Base-by-base conservation (phyloP, 371 early-diverging fungal genomes). In the Nematocida sp. region DNA sequence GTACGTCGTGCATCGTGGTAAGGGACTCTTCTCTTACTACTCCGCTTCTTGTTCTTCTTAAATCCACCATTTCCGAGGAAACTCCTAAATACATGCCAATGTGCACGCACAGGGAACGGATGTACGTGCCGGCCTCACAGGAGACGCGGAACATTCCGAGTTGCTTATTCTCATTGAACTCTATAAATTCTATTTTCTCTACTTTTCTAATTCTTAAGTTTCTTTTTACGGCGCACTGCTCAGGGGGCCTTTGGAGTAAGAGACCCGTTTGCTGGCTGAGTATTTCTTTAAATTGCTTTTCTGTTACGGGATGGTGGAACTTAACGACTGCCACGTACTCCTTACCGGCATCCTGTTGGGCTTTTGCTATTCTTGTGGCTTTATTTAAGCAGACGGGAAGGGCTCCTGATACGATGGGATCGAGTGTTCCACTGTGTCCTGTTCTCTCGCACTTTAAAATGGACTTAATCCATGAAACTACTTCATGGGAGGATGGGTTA, bases 101-200 rank as follows among this genome's bases (percentile, higher is more conserved):
- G 84, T 98, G 99, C 33, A 93, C 94, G 85, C 99, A 98, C 51
- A 98, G 87, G 11, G 97, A 95, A 87, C 99, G 90, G 84, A 98
- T 94, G 85, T 98, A 98, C 20, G 97, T 96, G 77, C 99, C 99
- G 65, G 99, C 99, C 87, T 98, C 97, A 85, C 99, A 98, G 69
- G 88, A 87, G 32, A 92, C 97, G 90, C 92, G 92, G 87, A 98
- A 96, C 39, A 95, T 91, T 66, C 89, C 94, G 80, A 93, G 84
- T 78, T 93, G 90, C 56, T 92, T 89, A 75, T 93, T 91, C 80
- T 93, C 92, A 67, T 65, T 68, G 78, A 92, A 94, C 86, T 98
- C 99, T 40, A 93, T 75, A 78, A 95, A 86, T 85, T 94, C 93
- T 75, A 89, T 88, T 80, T 92, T 91, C 84, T 95, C 92, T 80